Conservation (phyloP, 148 eudicot species). For the Limonium bicolor region DNA sequence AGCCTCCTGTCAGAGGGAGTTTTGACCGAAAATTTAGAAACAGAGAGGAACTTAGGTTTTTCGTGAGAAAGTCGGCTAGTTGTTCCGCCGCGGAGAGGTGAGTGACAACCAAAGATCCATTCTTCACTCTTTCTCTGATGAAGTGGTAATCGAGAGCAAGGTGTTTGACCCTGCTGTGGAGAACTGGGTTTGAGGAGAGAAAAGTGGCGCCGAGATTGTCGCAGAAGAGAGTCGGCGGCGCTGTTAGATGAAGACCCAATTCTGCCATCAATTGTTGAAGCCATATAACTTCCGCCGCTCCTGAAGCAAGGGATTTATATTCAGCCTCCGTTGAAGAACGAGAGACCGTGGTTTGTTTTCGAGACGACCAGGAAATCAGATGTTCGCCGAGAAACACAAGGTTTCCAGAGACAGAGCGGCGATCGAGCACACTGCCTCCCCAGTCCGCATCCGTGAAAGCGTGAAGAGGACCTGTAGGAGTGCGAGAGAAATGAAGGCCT, state of each 20-base stretch:
- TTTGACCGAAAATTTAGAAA: too few species aligned
- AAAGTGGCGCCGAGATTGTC: not conserved
- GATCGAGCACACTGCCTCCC: not conserved
- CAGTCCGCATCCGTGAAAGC: conserved; percentile 2
- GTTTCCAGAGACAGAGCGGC: conserved; percentile 3
- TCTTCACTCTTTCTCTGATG: too few species aligned
- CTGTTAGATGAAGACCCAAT: not conserved
- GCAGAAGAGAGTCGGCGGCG: not conserved
- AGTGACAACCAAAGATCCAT: too few species aligned
- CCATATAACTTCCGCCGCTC: not conserved
- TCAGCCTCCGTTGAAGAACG: conserved; percentile 3
- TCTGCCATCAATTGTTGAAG: too few species aligned
- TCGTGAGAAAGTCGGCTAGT: too few species aligned
- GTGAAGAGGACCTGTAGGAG: not conserved
- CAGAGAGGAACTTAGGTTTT: too few species aligned
- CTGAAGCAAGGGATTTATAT: conserved; percentile 5
- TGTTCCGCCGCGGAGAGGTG: too few species aligned
- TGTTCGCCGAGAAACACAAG: not conserved
- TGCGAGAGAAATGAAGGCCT: not conserved
- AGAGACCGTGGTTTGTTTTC: not conserved
- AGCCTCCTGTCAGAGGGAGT: too few species aligned
- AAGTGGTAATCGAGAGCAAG: not conserved
- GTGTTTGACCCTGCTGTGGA: not conserved
- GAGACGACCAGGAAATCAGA: not conserved
- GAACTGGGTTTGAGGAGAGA: not conserved